These are phyloP conservation scores for Globisporangium iwayamae DNA, from an alignment of 352 stramenopile species.

Conservation along the genomic window DNA sequence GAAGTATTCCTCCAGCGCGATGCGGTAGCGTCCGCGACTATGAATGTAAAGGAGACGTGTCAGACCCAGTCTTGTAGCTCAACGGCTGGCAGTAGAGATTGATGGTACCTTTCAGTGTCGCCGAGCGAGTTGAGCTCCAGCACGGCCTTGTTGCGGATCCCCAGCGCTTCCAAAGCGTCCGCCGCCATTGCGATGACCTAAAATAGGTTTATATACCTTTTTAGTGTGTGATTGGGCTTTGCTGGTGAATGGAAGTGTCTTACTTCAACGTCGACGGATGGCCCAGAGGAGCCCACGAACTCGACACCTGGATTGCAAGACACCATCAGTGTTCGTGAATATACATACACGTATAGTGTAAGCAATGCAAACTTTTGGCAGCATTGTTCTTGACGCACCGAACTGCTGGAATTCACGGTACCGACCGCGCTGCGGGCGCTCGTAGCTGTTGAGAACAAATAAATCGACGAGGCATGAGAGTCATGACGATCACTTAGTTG, in stretches of 20 bases:
- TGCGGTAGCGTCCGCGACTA: conserved; percentile 67
- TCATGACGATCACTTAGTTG: no score
- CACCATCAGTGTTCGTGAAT: conserved; percentile 7
- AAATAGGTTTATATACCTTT: neutral
- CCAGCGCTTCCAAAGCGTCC: conserved; percentile 48
- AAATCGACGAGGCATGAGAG: no score
- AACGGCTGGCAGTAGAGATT: neutral
- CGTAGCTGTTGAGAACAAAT: conserved; percentile 50
- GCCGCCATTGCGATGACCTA: conserved; percentile 81
- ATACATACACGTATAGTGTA: neutral
- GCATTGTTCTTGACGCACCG: conserved; percentile 26
- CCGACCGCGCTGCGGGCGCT: conserved; percentile 79
- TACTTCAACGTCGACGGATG: conserved; percentile 81
- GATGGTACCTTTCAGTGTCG: conserved; percentile 62
- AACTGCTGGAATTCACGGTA: conserved; percentile 90
- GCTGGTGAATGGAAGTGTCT: neutral
- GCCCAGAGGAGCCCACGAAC: conserved; percentile 73
- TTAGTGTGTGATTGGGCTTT: neutral
- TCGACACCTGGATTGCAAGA: conserved; percentile 42
- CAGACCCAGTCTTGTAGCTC: no score
- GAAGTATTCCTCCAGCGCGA: conserved; percentile 65
- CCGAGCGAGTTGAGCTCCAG: conserved; percentile 84
- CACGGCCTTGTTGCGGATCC: conserved; percentile 53
- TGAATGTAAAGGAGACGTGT: neutral
- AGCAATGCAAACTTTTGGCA: neutral